Percentiles rank a stretch among this genome's conserved stretches.
Conservation (phyloP, 2,329 filamentous ascomycete species). For the Hypoxylon rubiginosum region DNA sequence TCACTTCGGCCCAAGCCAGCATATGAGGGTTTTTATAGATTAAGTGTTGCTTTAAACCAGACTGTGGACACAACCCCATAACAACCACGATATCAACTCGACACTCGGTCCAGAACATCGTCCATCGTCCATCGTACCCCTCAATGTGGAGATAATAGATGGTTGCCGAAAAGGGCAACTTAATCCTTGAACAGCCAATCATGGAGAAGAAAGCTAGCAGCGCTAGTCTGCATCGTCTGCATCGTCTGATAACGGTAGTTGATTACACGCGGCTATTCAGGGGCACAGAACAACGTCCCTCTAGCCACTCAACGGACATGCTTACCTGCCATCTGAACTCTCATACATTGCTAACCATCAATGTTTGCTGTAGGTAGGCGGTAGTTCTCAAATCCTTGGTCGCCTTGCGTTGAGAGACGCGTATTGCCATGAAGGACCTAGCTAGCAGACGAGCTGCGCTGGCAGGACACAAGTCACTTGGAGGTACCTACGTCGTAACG, state of each 20-base stretch:
- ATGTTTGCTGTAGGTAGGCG: not conserved
- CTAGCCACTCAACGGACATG: not conserved
- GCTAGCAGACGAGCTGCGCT: not conserved
- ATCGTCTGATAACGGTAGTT: slow-evolving; percentile 31
- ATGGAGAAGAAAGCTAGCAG: slow-evolving; percentile 6
- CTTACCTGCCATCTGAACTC: not conserved
- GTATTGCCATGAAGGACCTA: not conserved
- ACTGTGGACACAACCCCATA: slow-evolving; percentile 18
- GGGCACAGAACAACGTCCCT: slow-evolving; percentile 5
- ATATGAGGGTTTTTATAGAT: slow-evolving; percentile 7
- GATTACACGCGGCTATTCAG: slow-evolving; percentile 8
- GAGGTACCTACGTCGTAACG: not conserved
- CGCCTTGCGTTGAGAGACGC: not conserved
- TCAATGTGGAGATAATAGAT: slow-evolving; percentile 21
- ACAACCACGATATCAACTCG: slow-evolving; percentile 12
- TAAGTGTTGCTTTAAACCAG: slow-evolving; percentile 16
- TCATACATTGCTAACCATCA: not conserved
- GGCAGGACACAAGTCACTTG: not conserved
- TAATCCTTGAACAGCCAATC: slow-evolving; percentile 27
- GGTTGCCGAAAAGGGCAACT: slow-evolving; percentile 40
- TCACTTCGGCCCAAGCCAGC: slow-evolving; percentile 10
- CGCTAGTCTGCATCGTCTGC: slow-evolving; percentile 3
- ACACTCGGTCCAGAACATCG: slow-evolving; percentile 31
- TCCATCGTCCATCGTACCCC: slow-evolving; percentile 1
- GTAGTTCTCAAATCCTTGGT: not conserved